Base-by-base conservation (phyloP, 805 yeast genomes). In the Ogataea philodendri region DNA sequence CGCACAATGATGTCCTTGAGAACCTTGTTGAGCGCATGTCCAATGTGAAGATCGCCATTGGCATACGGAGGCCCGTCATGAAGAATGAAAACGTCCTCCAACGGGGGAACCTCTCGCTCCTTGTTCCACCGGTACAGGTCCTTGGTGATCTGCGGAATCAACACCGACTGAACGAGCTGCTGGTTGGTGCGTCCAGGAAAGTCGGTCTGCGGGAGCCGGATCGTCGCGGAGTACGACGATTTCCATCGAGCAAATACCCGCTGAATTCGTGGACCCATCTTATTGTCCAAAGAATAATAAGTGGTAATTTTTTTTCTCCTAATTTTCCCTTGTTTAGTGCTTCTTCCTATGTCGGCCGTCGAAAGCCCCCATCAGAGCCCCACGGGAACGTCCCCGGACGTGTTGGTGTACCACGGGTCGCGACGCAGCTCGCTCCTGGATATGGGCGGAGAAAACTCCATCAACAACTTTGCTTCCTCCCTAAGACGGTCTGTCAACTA, bases 1-100 rank as follows among this genome's bases (percentile, higher is more conserved):
- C 99, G 67, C 44, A 76, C 75, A 28, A 90, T 76, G 29, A 93
- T 78, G 59, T 93, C 99, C 58, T 93, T 93, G 37, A 87, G 60
- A 14, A 88, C 74, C 55, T 93, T 90, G 64, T 93, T 93, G 50
- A 93, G 62, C 0, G 97, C 86, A 62, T 93, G 99, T 37, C 97
- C 87, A 32, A 89, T 60, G 58, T 93, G 99, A 15, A 93, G 65
- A 44, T 82, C 87, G 3, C 97, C 98, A 55, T 93, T 93, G 9
- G 98, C 97, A 61, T 90, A 93, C 0, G 99, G 99, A 0, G 99
- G 99, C 0, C 99, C 99, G 62, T 93, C 99, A 49, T 89, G 97
- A 1, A 93, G 63, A 1, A 82, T 71, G 49, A 83, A 90, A 22
- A 70, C 45, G 13, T 74, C 61, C 2, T 66, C 62, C 15, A 58